phyloP scores from a whole-genome alignment of 2,329 filamentous ascomycete species.

The Fusarium nurragi region DNA sequence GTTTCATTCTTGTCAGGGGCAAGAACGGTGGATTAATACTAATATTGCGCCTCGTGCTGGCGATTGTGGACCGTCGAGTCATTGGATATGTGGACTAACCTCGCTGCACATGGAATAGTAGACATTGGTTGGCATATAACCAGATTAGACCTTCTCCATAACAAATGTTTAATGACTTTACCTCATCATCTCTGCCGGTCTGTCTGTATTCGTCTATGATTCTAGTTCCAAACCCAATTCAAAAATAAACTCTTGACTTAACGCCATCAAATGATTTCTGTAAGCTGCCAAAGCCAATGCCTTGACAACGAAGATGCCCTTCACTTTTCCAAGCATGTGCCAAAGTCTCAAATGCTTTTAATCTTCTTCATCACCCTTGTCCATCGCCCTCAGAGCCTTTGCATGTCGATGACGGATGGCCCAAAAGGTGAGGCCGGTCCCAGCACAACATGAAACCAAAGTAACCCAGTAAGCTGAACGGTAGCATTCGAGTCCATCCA shows the following conservation, averaged over 20 bases:
- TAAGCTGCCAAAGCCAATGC: not conserved
- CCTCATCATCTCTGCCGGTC: not conserved
- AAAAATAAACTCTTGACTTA: not conserved
- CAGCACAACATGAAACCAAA: conserved; percentile 74
- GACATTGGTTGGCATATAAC: conserved; percentile 31
- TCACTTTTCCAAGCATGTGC: not conserved
- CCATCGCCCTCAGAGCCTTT: conserved; percentile 51
- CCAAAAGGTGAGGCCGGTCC: conserved; percentile 75
- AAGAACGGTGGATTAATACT: conserved; percentile 25
- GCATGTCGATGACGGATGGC: conserved; percentile 70
- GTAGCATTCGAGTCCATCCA: conserved; percentile 83
- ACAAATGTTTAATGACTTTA: not conserved
- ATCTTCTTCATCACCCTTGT: conserved; percentile 53
- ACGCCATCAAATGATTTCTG: conserved; percentile 6
- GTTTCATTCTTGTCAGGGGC: conserved; percentile 19
- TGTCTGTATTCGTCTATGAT: conserved; percentile 9
- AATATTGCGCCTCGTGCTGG: conserved; percentile 22
- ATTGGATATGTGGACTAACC: conserved; percentile 19
- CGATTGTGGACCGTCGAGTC: conserved; percentile 11
- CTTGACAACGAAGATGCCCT: not conserved
- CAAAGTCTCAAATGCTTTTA: conserved; percentile 16
- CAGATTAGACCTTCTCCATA: conserved; percentile 26
- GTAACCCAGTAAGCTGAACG: conserved; percentile 82
- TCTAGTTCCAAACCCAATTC: not conserved
- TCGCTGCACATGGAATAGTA: conserved; percentile 10